phyloP scores from a whole-genome alignment of 495 filamentous ascomycete species.

The Xylaria telfairii region DNA sequence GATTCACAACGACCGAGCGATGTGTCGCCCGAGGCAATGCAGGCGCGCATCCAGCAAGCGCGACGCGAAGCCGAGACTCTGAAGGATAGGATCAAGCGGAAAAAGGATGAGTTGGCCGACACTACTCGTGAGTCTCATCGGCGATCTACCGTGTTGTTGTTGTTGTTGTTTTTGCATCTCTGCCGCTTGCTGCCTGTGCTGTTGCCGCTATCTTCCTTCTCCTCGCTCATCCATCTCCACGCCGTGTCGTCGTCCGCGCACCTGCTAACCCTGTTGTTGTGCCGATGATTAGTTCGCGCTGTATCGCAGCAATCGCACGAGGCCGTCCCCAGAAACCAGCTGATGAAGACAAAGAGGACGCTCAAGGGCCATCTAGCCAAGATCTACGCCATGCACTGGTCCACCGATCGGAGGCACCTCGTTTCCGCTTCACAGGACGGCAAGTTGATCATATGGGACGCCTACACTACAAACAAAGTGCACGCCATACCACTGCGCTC shows the following conservation, averaged over 20 bases:
- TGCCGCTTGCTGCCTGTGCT: background rate
- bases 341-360: constrained; percentile 94
- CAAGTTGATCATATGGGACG: constrained; percentile 99
- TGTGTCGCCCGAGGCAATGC: constrained; percentile 67
- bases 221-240: background rate
- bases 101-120: constrained; percentile 99
- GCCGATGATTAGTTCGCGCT: constrained; percentile 72
- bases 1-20: constrained; percentile 60
- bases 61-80: constrained; percentile 96
- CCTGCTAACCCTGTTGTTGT: constrained; percentile 19
- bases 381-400: constrained; percentile 99
- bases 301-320: constrained; percentile 91
- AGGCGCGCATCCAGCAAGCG: constrained; percentile 88
- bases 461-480: constrained; percentile 99
- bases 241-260: background rate
- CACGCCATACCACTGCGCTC: constrained; percentile 98
- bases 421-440: constrained; percentile 98
- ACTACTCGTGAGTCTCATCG: constrained; percentile 79
- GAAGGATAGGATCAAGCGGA: constrained; percentile 98
- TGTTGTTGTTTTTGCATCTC: background rate
- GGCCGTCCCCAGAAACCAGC: constrained; percentile 80
- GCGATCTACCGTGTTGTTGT: constrained; percentile 21
- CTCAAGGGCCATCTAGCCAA: constrained; percentile 98
- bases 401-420: constrained; percentile 95
- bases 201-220: background rate